phyloP scores from a whole-genome alignment of 495 filamentous ascomycete species.

The Lasiosphaeriaceae sp. region DNA sequence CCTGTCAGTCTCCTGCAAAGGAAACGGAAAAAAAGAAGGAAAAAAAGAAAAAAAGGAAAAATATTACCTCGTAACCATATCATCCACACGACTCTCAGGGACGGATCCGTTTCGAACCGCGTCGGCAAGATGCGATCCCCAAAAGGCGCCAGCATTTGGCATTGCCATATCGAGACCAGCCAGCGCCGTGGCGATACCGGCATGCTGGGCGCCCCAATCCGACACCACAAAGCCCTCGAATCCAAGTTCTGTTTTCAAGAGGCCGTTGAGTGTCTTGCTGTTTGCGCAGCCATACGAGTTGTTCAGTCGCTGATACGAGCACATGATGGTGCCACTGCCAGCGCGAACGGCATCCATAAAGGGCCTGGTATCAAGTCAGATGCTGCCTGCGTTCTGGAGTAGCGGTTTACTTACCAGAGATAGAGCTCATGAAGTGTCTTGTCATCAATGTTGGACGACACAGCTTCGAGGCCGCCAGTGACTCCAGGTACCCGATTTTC shows the following conservation, averaged over 20 bases:
- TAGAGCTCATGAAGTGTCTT: slow-evolving; percentile 69
- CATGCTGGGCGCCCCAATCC: slow-evolving; percentile 62
- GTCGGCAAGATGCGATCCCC: slow-evolving; percentile 36
- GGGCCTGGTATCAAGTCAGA: slow-evolving; percentile 26
- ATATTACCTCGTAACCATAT: slow-evolving; percentile 46
- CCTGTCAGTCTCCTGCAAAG: slow-evolving; percentile 6
- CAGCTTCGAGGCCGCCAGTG: slow-evolving; percentile 37
- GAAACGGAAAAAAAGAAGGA: background rate
- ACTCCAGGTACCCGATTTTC: slow-evolving; percentile 51
- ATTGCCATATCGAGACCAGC: slow-evolving; percentile 62
- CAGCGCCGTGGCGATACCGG: slow-evolving; percentile 48
- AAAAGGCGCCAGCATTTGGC: slow-evolving; percentile 45
- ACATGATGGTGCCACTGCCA: slow-evolving; percentile 61
- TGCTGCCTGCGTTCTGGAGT: no score
- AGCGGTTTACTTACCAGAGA: slow-evolving; percentile 43
- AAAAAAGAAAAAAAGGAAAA: no score
- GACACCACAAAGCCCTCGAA: slow-evolving; percentile 59
- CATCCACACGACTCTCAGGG: slow-evolving; percentile 45
- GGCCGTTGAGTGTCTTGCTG: slow-evolving; percentile 54
- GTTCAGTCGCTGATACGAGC: slow-evolving; percentile 66
- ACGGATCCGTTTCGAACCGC: slow-evolving; percentile 50
- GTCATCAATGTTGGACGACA: slow-evolving; percentile 64
- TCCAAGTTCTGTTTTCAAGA: slow-evolving; percentile 63
- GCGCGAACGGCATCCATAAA: slow-evolving; percentile 65
- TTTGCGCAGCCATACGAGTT: slow-evolving; percentile 64